phyloP scores from a whole-genome alignment of 495 filamentous ascomycete genomes.

The Aspergillus cavernicola region DNA sequence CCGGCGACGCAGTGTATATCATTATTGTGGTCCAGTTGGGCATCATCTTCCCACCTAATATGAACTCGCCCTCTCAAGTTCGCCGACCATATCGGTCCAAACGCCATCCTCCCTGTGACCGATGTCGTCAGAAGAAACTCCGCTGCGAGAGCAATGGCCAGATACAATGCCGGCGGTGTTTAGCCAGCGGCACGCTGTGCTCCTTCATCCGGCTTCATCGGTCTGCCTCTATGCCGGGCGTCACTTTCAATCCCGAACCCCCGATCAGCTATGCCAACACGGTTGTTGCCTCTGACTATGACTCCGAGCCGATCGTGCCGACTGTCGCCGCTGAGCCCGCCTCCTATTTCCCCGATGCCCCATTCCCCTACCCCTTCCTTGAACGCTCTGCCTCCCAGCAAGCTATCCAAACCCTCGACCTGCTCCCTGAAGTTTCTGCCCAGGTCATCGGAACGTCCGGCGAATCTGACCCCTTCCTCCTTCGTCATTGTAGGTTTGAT shows the following conservation, averaged over 20 bases:
- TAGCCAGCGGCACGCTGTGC: slow-evolving; percentile 24
- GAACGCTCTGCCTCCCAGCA: slow-evolving; percentile 20
- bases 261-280: neutral
- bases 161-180: slow-evolving; percentile 29
- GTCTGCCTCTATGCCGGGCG: slow-evolving; percentile 12
- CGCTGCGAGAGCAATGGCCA: slow-evolving; percentile 31
- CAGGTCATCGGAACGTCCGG: slow-evolving; percentile 34
- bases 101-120: slow-evolving; percentile 35
- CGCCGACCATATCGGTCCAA: slow-evolving; percentile 38
- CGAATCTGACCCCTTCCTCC: slow-evolving; percentile 37
- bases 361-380: neutral
- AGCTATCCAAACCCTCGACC: slow-evolving; percentile 34
- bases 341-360: slow-evolving; percentile 11
- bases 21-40: too few species aligned
- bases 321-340: slow-evolving; percentile 11
- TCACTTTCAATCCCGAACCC: neutral
- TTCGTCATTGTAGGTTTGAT: slow-evolving; percentile 36
- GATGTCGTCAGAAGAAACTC: slow-evolving; percentile 35
- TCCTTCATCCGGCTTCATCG: slow-evolving; percentile 31
- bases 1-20: too few species aligned
- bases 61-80: neutral
- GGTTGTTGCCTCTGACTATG: neutral
- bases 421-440: slow-evolving; percentile 28
- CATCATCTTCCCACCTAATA: neutral
- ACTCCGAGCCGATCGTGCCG: neutral